Percentiles rank a stretch among this genome's conserved stretches.
Conservation (phyloP, 2,329 filamentous ascomycete species). For the Monosporascus sp. region DNA sequence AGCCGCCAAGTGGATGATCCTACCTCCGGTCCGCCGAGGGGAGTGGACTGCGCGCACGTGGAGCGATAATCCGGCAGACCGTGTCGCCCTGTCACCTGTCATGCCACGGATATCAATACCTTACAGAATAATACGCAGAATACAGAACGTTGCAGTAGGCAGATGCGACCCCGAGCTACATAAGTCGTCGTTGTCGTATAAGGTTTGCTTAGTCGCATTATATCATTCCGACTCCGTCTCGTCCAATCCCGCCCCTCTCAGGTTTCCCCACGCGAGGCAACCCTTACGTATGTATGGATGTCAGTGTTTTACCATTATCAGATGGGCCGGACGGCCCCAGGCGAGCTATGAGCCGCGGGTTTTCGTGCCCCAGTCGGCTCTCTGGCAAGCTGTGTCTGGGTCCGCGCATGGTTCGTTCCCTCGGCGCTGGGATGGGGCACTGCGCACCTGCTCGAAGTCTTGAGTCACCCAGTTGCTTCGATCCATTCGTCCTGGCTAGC, state of each 20-base stretch:
- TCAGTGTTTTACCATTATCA: too few species aligned
- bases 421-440: too few species aligned
- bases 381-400: too few species aligned
- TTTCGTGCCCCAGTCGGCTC: background rate
- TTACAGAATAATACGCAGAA: background rate
- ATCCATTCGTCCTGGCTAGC: too few species aligned
- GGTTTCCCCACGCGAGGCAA: background rate
- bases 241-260: background rate
- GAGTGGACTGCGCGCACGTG: background rate
- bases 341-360: background rate
- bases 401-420: too few species aligned
- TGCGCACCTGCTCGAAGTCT: too few species aligned
- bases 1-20: background rate
- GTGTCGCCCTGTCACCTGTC: background rate
- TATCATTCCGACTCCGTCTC: background rate
- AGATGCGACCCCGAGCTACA: background rate
- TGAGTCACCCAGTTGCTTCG: too few species aligned
- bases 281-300: too few species aligned
- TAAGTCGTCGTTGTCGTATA: background rate
- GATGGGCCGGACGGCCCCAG: too few species aligned
- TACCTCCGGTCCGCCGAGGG: background rate
- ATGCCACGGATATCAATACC: too few species aligned
- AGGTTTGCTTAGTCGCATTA: background rate
- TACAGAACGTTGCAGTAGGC: background rate
- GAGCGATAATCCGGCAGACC: background rate